Base-by-base conservation (phyloP, 257 asterid species). In the Nicotiana attenuata region DNA sequence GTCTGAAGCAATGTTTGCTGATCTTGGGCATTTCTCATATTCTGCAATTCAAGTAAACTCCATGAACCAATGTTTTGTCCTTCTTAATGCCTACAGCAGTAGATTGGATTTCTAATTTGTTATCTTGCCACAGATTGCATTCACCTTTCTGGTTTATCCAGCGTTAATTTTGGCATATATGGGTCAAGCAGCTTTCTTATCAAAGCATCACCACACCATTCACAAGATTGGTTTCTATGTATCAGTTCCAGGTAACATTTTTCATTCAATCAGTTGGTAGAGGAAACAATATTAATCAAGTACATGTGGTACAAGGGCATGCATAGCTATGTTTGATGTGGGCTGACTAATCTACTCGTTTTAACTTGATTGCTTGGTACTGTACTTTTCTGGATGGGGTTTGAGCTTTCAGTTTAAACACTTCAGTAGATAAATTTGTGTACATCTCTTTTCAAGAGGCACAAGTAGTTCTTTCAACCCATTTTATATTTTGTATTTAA, bases 1-100 rank as follows among this genome's bases (percentile, higher is more conserved):
- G 52, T 93, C 98, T 3, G 99, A 95, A 87, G 99, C 99, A 75
- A 95, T 95, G 99, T 95, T 95, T 88, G 99, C 99, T 10, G 98
- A 95, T 87, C 98, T 95, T 31, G 99, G 99, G 82, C 99, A 95
- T 86, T 95, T 95, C 86, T 93, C 98, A 17, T 85, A 95, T 81
- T 84, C 92, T 81, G 99, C 99, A 78, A 95, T 95, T 88, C 98
- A 93, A 93, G 99, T 95, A 80, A 76, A 75, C 68, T 78, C 50
- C 15, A 47, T 15, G 9, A 53, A 77, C 73, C 29, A 38, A 73
- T 11, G 19, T 60, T 77, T 55, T 59, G 65, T 69, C 19, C 56
- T 65, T 53, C 1, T 22, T n/a, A 69, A 66, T 15, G 5, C 2
- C 26, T 75, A 15, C 63, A 75, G 45, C 24, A 50, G 52, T 75